These are phyloP conservation scores for Lactifluus pinguis DNA, from an alignment of 768 basidiomycete genomes.

Conservation along the genomic window DNA sequence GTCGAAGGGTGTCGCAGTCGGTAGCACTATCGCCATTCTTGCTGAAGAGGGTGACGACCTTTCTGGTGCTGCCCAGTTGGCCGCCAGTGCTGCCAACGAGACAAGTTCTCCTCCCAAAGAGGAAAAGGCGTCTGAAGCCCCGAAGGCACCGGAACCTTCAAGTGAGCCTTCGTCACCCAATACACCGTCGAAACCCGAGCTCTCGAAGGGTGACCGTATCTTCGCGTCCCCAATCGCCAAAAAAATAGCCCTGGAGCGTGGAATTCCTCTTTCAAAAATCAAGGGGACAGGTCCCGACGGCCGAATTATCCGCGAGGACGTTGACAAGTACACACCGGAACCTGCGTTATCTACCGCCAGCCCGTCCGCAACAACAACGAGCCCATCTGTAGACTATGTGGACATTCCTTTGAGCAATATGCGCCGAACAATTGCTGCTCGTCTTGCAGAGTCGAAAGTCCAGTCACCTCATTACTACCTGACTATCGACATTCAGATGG, in stretches of 20 bases:
- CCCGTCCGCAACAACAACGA: slow-evolving; percentile 41
- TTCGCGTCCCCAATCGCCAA: slow-evolving; percentile 95
- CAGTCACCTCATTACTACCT: slow-evolving; percentile 96
- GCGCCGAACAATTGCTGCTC: slow-evolving; percentile 85
- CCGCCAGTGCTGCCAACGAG: slow-evolving; percentile 48
- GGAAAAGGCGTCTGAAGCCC: slow-evolving; percentile 35
- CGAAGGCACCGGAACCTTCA: slow-evolving; percentile 30
- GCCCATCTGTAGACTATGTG: slow-evolving; percentile 57
- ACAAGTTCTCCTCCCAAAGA: slow-evolving; percentile 28
- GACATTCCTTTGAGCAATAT: slow-evolving; percentile 91
- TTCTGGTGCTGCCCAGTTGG: slow-evolving; percentile 69
- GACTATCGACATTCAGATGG: slow-evolving; percentile 94
- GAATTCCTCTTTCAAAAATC: slow-evolving; percentile 80
- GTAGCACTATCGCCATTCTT: slow-evolving; percentile 81
- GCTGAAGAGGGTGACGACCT: slow-evolving; percentile 95
- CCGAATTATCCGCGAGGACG: slow-evolving; percentile 88
- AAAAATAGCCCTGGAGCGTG: slow-evolving; percentile 91
- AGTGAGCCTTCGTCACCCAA: slow-evolving; percentile 29
- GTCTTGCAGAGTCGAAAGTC: slow-evolving; percentile 89
- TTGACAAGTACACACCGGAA: slow-evolving; percentile 75
- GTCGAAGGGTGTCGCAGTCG: slow-evolving; percentile 79
- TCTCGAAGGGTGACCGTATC: slow-evolving; percentile 68
- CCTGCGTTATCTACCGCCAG: slow-evolving; percentile 37
- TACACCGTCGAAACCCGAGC: slow-evolving; percentile 42
- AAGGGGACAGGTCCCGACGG: slow-evolving; percentile 93